Evolutionary conservation across 257 asterid genomes (phyloP), one percentile per base, ranked within the genome.

Genomic region (Mitragyna speciosa): DNA sequence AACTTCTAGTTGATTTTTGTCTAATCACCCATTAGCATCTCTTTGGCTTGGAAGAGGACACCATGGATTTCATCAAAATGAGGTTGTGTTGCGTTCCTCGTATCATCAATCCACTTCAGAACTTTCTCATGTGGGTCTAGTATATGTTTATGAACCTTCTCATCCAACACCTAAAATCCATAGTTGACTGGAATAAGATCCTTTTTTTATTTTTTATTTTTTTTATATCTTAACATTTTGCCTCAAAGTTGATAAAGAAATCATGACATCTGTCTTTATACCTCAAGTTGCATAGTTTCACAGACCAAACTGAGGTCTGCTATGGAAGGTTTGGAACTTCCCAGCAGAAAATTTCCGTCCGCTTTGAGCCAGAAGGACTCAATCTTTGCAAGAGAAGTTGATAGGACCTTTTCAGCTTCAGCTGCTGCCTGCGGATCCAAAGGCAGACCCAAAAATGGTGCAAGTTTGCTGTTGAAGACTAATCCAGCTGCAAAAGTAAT

Each of bases 261-360:
- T 0, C 2, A 45, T 45, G 12, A 45, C 9, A 45, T 45, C 11
- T 45, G 12, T 45, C 49, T 64, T 70, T 85, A n/a, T n/a, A 95
- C 99, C 98, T 94, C 88, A 72, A 94, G 97, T 82, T 94, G 92
- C 98, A 94, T 89, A 78, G 92, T 76, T 86, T 94, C 99, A 81
- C 97, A 96, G 71, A 90, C 96, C 79, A 96, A 87, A 82, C 94
- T 90, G 82, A 96, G 92, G 84, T 94, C 99, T 1, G 97, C 97
- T 51, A 94, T 91, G 64, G 99, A 96, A 78, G 97, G 98, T 68
- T 91, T 94, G 41, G 66, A 78, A 84, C 92, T 89, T 56, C 97
- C 98, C 45, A 94, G 86, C 84, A 96, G 85, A 86, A 96, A 96
- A 2, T 84, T 88, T 2, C 96, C 97, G 0, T 81, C 86, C 69